These are phyloP conservation scores for Leishmania braziliensis DNA, from an alignment of 208 protist genomes.

Conservation along the genomic window DNA sequence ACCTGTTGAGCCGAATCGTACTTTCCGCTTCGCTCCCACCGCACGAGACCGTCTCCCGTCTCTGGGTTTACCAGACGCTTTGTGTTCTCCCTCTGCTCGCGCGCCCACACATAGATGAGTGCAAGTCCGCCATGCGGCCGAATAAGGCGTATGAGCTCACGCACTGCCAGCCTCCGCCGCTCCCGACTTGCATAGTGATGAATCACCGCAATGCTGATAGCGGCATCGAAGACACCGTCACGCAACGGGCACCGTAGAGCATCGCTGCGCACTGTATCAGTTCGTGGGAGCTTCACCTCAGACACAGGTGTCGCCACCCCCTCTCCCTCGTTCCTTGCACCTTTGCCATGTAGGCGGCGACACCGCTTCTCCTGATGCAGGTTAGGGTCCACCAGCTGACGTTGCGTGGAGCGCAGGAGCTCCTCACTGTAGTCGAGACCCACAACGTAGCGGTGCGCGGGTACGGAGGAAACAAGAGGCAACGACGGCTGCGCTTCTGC, in stretches of 20 bases:
- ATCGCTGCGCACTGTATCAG: conserved; percentile 69
- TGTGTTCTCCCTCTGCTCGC: conserved; percentile 35
- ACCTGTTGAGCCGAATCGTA: conserved; percentile 46
- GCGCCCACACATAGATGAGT: conserved; percentile 89
- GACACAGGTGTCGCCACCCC: conserved; percentile 15
- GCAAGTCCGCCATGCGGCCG: conserved; percentile 54
- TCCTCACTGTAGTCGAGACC: conserved; percentile 71
- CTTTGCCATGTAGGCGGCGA: conserved; percentile 11
- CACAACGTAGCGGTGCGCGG: conserved; percentile 55
- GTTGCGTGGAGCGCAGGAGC: conserved; percentile 63
- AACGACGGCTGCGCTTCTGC: neutral
- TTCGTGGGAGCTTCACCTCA: conserved; percentile 34
- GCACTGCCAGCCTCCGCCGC: conserved; percentile 50
- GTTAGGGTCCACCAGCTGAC: conserved; percentile 47
- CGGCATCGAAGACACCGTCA: conserved; percentile 69
- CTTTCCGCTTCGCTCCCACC: conserved; percentile 65
- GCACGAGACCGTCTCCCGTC: conserved; percentile 66
- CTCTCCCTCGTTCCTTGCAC: conserved; percentile 1
- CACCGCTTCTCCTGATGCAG: conserved; percentile 15
- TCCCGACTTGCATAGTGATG: conserved; percentile 82
- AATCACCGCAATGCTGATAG: conserved; percentile 90
- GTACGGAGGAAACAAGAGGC: neutral
- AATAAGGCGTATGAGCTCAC: conserved; percentile 80
- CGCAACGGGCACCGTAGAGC: conserved; percentile 67
- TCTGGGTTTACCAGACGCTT: conserved; percentile 39